Percentiles rank a stretch among this genome's conserved stretches.
Evolutionary conservation across 2,329 filamentous ascomycete species (phyloP).

Genomic region (Fusarium udum): DNA sequence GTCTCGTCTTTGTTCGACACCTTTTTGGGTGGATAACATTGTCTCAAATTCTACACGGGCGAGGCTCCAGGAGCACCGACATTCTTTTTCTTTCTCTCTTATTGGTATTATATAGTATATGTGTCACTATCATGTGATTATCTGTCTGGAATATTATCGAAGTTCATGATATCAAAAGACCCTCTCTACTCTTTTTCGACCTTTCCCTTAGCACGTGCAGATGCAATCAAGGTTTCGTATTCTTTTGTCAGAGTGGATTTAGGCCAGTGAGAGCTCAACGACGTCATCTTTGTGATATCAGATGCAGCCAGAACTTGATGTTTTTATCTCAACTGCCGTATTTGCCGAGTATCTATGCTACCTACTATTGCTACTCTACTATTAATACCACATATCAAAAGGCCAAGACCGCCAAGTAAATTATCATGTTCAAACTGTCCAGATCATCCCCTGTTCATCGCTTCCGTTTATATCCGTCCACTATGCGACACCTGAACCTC

Average conservation of each 20-base stretch:
- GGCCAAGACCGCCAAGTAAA: neutral
- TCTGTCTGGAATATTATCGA: neutral
- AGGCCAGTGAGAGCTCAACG: constrained; percentile 14
- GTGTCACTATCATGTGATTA: neutral
- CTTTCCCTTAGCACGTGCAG: constrained; percentile 12
- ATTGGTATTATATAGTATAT: neutral
- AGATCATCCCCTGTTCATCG: neutral
- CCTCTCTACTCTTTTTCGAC: neutral
- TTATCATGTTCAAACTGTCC: constrained; percentile 12
- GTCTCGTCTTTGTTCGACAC: constrained; percentile 43
- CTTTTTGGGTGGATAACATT: constrained; percentile 27
- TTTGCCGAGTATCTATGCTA: neutral
- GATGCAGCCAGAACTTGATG: constrained; percentile 8
- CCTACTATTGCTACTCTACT: neutral
- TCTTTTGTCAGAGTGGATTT: constrained; percentile 32
- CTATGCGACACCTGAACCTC: constrained; percentile 1
- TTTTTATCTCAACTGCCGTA: neutral
- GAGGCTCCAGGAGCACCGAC: constrained; percentile 63
- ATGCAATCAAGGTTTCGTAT: constrained; percentile 12
- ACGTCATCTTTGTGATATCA: constrained; percentile 24
- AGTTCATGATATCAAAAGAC: neutral
- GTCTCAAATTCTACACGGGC: constrained; percentile 52
- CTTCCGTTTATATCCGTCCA: neutral
- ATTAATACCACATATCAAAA: neutral
- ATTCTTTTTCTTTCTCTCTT: constrained; percentile 37